Evolutionary conservation across 129 eudicot genomes (phyloP).

Genomic region (Smallanthus sonchifolius): DNA sequence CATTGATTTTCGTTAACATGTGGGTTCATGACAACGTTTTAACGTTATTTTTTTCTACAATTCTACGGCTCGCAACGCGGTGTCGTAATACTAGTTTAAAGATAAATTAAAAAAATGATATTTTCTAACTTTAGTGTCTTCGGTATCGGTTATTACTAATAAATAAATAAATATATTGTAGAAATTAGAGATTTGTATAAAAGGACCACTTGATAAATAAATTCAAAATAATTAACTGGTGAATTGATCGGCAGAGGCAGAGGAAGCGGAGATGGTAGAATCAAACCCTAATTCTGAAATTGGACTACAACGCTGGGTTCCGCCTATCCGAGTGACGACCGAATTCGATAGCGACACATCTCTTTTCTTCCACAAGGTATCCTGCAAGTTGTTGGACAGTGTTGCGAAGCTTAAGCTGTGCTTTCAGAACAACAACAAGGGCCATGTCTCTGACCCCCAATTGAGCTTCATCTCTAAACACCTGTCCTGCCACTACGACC

Average conservation of each 20-base stretch:
- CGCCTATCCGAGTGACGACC: constrained; percentile 58
- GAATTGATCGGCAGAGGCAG: neutral
- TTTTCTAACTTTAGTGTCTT: no score
- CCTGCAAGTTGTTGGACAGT: constrained; percentile 67
- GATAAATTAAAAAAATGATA: no score
- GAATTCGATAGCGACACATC: constrained; percentile 79
- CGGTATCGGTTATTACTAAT: no score
- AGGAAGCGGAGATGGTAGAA: neutral
- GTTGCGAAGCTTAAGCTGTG: constrained; percentile 64
- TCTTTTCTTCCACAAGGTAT: constrained; percentile 60
- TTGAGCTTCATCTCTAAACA: constrained; percentile 50
- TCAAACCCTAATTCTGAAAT: neutral
- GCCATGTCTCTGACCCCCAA: constrained; percentile 65
- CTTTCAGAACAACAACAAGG: constrained; percentile 57
- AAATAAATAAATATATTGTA: no score
- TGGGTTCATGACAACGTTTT: no score
- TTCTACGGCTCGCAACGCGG: no score
- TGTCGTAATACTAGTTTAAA: no score
- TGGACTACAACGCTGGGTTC: neutral
- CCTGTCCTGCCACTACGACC: constrained; percentile 56
- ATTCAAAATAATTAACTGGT: no score
- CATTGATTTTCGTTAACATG: no score
- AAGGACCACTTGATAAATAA: no score
- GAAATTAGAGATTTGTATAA: no score
- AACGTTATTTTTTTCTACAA: no score